Base-by-base conservation (phyloP, 345 rosid genomes). In the Moricandia moricandioides region DNA sequence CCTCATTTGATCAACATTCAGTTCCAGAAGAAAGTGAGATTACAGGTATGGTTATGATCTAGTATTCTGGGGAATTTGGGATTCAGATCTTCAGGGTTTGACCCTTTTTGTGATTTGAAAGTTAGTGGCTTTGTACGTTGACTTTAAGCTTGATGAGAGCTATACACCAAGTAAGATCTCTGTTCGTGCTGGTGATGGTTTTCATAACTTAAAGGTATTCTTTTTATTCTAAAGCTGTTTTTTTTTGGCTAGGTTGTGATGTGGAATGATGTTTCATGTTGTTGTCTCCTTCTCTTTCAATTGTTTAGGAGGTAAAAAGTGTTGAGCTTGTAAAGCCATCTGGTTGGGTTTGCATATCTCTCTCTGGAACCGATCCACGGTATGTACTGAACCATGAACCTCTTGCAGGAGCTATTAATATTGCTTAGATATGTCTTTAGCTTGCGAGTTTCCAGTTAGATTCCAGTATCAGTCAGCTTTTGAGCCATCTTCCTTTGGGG, bases 141-240 rank as follows among this genome's bases (percentile, higher is more conserved):
- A 92, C 84, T 92, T 86, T 75, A 96, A 96, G 89, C 89, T 88
- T 65, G 99, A 92, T 29, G 96, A 96, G 86, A 96, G 98, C 81
- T 92, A 91, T 61, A 91, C 96, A 0, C 96, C 98, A 0, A 85
- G 93, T 84, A 92, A 91, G 82, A 86, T 96, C 51, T 88, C 94
- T 35, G 82, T 96, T 79, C 83, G 97, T 9, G 91, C 96, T 5
- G 96, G 97, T 54, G 97, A 96, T 83, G 97, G 99, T 3, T 96
- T 96, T 74, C 96, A 92, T 70, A 91, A 89, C 81, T 79, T 94
- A 68, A 94, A 91, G 98, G 97, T 94, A 58, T 55, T 16, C 24
- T 1, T 58, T 43, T 65, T 8, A n/a, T 9, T 35, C 2, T 27
- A 8, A 26, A 49, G n/a, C n/a, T n/a, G n/a, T n/a, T n/a, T n/a